phyloP scores from a whole-genome alignment of 2,329 filamentous ascomycete species.

The Camptophora hylomeconis region DNA sequence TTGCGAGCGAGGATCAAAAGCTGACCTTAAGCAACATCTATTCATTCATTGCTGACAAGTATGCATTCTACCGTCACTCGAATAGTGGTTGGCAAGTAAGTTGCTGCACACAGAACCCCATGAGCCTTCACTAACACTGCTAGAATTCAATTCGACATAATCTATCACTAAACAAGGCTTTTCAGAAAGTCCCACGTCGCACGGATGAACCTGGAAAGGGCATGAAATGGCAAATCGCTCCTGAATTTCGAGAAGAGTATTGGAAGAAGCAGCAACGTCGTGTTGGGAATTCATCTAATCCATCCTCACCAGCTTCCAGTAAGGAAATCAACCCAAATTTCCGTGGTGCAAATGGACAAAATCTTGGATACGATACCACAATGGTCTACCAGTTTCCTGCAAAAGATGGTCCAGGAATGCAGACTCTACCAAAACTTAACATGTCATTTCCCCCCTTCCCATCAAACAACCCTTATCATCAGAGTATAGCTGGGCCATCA shows the following conservation, averaged over 20 bases:
- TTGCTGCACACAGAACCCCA: conserved; percentile 9
- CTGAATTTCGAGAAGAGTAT: conserved; percentile 77
- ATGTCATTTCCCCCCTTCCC: conserved; percentile 12
- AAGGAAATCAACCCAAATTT: conserved; percentile 28
- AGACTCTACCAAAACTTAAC: conserved; percentile 9
- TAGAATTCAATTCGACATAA: conserved; percentile 96
- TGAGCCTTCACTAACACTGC: conserved; percentile 4
- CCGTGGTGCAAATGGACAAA: conserved; percentile 23
- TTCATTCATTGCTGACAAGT: conserved; percentile 77
- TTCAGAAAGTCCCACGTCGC: conserved; percentile 81
- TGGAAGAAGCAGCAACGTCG: conserved; percentile 47
- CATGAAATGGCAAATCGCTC: conserved; percentile 95
- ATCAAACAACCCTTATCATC: conserved; percentile 7
- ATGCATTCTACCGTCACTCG: conserved; percentile 81
- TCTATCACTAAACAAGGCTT: conserved; percentile 83
- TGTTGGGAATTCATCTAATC: conserved; percentile 27
- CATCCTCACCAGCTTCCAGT: conserved; percentile 30
- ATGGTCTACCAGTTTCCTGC: conserved; percentile 29
- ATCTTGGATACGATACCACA: conserved; percentile 18
- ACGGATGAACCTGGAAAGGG: conserved; percentile 96
- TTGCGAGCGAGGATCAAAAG: conserved; percentile 75
- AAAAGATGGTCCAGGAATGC: conserved; percentile 7
- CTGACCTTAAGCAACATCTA: conserved; percentile 89
- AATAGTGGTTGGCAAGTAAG: conserved; percentile 84
- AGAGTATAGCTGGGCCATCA: conserved; percentile 8